A percentile compares a stretch with the other conserved stretches of the same genome.
These are phyloP conservation scores for Russula vinacea DNA, from an alignment of 768 basidiomycete genomes.

Conservation along the genomic window DNA sequence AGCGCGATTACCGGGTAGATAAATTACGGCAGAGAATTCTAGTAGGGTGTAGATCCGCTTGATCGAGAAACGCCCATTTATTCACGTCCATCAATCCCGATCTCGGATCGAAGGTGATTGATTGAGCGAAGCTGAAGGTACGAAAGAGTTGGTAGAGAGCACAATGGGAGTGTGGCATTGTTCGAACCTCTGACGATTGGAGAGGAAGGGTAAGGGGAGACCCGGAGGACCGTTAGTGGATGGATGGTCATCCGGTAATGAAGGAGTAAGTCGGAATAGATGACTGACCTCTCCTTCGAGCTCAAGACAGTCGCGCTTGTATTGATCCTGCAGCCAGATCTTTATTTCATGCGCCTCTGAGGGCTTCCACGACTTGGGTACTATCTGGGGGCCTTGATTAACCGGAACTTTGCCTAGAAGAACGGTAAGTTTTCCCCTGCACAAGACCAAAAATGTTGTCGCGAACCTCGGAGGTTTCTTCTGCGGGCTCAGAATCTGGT, in stretches of 20 bases:
- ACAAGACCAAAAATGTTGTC: slow-evolving; percentile 82
- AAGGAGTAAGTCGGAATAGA: background rate
- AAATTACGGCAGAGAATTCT: background rate
- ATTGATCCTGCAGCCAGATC: slow-evolving; percentile 87
- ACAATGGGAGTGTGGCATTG: background rate
- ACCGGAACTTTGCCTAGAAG: slow-evolving; percentile 87
- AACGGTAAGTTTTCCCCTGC: slow-evolving; percentile 73
- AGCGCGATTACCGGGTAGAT: slow-evolving; percentile 5
- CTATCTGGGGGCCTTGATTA: slow-evolving; percentile 82
- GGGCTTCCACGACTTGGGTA: slow-evolving; percentile 80
- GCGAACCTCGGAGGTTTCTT: slow-evolving; percentile 54
- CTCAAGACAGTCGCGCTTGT: slow-evolving; percentile 92
- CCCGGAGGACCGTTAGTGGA: background rate
- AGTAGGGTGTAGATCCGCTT: background rate
- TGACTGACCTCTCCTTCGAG: slow-evolving; percentile 73
- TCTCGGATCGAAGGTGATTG: slow-evolving; percentile 14
- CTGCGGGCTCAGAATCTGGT: slow-evolving; percentile 68
- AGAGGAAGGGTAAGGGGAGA: background rate
- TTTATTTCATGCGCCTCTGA: slow-evolving; percentile 91
- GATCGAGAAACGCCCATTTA: too few species aligned
- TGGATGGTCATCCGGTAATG: too few species aligned
- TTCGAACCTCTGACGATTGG: slow-evolving; percentile 4
- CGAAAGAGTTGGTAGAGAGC: background rate
- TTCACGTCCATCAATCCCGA: slow-evolving; percentile 11
- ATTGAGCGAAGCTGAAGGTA: too few species aligned